A percentile compares a stretch with the other conserved stretches of the same genome.
Evolutionary conservation across 768 basidiomycete genomes (phyloP).

Genomic region (Leucosporidium scottii): DNA sequence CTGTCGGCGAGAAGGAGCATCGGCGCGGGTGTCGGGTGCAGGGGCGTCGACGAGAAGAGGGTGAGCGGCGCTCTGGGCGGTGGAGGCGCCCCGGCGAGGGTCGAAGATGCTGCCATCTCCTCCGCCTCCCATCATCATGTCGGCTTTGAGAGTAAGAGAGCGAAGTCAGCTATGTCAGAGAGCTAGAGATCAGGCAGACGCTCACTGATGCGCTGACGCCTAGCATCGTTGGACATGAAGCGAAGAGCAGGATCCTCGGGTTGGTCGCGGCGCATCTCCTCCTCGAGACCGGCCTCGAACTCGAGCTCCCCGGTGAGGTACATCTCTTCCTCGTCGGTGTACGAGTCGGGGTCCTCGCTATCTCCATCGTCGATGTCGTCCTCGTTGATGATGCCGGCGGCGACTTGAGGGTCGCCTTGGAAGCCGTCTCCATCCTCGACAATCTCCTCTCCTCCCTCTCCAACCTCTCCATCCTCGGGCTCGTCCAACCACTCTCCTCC

Average conservation of each 20-base stretch:
- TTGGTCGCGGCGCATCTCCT: background rate
- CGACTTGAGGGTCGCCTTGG: background rate
- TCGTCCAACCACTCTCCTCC: conserved; percentile 37
- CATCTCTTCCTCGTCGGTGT: conserved; percentile 30
- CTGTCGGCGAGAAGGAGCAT: conserved; percentile 42
- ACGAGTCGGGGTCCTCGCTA: conserved; percentile 41
- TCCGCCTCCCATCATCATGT: conserved; percentile 19
- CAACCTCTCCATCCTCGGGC: conserved; percentile 42
- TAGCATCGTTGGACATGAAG: background rate
- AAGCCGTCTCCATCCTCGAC: conserved; percentile 19
- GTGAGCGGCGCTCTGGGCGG: conserved; percentile 52
- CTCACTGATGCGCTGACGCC: conserved; percentile 8
- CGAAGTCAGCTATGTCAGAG: background rate
- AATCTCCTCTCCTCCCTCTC: conserved; percentile 28
- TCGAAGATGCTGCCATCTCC: conserved; percentile 40
- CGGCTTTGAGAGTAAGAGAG: conserved; percentile 2
- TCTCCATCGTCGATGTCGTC: conserved; percentile 24
- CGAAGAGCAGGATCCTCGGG: background rate
- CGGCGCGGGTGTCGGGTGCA: conserved; percentile 41
- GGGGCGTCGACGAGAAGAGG: conserved; percentile 63
- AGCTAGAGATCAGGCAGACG: background rate
- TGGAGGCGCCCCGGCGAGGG: background rate
- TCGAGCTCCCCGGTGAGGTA: conserved; percentile 30
- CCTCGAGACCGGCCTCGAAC: conserved; percentile 21
- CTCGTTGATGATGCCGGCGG: conserved; percentile 17